Conservation (phyloP, 768 basidiomycete species). For the Mycena olivaceomarginata region DNA sequence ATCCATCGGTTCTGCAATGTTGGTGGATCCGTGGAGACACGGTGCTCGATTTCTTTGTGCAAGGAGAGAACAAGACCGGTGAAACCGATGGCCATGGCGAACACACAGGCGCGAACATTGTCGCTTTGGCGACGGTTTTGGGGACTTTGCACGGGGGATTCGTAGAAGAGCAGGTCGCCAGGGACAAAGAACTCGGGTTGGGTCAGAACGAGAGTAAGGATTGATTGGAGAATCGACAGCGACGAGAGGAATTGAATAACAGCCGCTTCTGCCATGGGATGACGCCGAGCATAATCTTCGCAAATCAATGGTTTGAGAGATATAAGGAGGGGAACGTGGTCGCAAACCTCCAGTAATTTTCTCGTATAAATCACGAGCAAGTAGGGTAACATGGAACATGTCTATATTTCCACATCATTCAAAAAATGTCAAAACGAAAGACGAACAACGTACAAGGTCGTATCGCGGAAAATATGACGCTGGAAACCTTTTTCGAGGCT, state of each 20-base stretch:
- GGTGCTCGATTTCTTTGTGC: slow-evolving; percentile 34
- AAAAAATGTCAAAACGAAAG: neutral
- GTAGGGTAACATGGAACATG: slow-evolving; percentile 20
- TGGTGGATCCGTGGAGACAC: neutral
- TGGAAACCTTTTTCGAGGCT: neutral
- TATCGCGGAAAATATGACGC: neutral
- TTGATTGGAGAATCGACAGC: slow-evolving; percentile 32
- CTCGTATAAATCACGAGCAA: too few species aligned
- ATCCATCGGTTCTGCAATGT: slow-evolving; percentile 1
- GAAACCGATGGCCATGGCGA: neutral
- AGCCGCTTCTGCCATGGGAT: slow-evolving; percentile 16
- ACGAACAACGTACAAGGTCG: slow-evolving; percentile 2
- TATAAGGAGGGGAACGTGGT: neutral
- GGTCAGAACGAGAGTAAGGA: slow-evolving; percentile 13
- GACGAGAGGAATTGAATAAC: slow-evolving; percentile 28
- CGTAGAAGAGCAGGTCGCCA: neutral
- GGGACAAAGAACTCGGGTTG: slow-evolving; percentile 11
- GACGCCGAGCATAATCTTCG: slow-evolving; percentile 34
- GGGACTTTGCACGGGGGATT: neutral
- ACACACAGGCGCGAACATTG: neutral
- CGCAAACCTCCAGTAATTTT: too few species aligned
- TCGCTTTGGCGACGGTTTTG: neutral
- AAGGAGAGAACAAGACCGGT: slow-evolving; percentile 16
- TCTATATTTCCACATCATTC: neutral
- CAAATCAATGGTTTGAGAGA: neutral